Base-by-base conservation (phyloP, 352 stramenopile species). In the Phytophthora europaea region DNA sequence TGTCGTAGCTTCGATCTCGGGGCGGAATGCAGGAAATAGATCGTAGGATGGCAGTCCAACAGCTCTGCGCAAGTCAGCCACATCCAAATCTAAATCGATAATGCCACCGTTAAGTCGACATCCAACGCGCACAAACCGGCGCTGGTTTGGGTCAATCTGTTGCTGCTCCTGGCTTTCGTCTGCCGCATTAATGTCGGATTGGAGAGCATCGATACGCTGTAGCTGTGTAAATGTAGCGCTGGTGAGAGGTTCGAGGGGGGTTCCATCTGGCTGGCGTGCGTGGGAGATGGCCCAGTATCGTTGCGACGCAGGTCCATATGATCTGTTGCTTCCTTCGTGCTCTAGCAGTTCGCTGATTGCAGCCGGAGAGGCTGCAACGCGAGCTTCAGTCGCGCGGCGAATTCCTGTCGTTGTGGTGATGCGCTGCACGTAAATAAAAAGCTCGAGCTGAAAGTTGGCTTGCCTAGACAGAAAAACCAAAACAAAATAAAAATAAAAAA, bases 371-470 rank as follows among this genome's bases (percentile, higher is more conserved):
- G 47, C 47, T 54, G 16, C 47, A 54, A 28, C 47, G 18, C 47
- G 47, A 18, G 47, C 47, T 54, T 54, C 47, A 15, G 47, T 54
- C 3, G 20, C 47, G 7, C 47, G 22, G 4, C 47, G 47, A 54
- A 54, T 54, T 10, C 47, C 47, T 31, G 47, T 31, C 20, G n/a
- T 18, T 16, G 47, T 31, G 20, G 2, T 54, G 2, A 18, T 28
- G n/a, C 47, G 47, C 47, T 54, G 18, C 6, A 54, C 20, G 6
- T 33, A 54, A 31, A 54, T 28, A n/a, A 54, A 54, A 54, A 54
- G n/a, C n/a, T 54, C 47, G 28, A 54, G 47, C 22, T 54, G 47
- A 31, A 54, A 54, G 47, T 54, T 20, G n/a, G 47, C 47, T 54
- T 54, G n/a, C 1, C 47, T 54, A 28, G 43, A 54, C 20, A 54